These are phyloP conservation scores for Peniophora sp. DNA, from an alignment of 1,284 basidiomycete genomes.

Conservation along the genomic window DNA sequence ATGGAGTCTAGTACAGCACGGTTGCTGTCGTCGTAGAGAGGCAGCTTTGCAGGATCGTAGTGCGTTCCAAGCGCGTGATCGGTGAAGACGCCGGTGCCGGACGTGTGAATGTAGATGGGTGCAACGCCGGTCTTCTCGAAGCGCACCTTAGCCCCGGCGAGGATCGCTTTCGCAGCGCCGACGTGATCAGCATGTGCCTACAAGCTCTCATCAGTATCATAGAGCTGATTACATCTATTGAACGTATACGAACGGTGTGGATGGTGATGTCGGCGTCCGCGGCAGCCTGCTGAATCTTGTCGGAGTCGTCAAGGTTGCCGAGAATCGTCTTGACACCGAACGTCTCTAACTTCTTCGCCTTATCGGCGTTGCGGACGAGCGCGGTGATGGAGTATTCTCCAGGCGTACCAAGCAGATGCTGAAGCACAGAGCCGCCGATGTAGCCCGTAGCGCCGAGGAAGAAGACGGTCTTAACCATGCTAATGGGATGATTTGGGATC, in stretches of 20 bases:
- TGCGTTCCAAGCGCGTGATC: slow-evolving; percentile 26
- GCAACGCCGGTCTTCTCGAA: slow-evolving; percentile 27
- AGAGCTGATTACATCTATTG: no score
- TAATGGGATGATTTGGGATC: no score
- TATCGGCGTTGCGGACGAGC: slow-evolving; percentile 31
- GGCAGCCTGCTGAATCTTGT: slow-evolving; percentile 26
- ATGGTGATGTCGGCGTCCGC: slow-evolving; percentile 40
- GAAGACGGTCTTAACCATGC: neutral
- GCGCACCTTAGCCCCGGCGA: slow-evolving; percentile 36
- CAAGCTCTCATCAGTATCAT: no score
- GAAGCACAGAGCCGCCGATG: slow-evolving; percentile 44
- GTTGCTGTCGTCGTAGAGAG: slow-evolving; percentile 30
- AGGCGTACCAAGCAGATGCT: slow-evolving; percentile 29
- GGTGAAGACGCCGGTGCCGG: slow-evolving; percentile 21
- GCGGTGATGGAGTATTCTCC: slow-evolving; percentile 29
- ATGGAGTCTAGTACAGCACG: slow-evolving; percentile 28
- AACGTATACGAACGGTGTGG: slow-evolving; percentile 28
- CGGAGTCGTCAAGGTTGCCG: slow-evolving; percentile 24
- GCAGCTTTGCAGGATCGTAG: slow-evolving; percentile 12
- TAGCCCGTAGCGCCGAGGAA: slow-evolving; percentile 29
- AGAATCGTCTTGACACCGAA: slow-evolving; percentile 24
- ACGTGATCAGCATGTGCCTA: no score
- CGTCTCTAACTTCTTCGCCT: slow-evolving; percentile 24
- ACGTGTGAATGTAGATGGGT: slow-evolving; percentile 43
- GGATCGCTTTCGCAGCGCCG: slow-evolving; percentile 31